Evolutionary conservation across 345 rosid genomes (phyloP).

Genomic region (Eucalyptus sp.): DNA sequence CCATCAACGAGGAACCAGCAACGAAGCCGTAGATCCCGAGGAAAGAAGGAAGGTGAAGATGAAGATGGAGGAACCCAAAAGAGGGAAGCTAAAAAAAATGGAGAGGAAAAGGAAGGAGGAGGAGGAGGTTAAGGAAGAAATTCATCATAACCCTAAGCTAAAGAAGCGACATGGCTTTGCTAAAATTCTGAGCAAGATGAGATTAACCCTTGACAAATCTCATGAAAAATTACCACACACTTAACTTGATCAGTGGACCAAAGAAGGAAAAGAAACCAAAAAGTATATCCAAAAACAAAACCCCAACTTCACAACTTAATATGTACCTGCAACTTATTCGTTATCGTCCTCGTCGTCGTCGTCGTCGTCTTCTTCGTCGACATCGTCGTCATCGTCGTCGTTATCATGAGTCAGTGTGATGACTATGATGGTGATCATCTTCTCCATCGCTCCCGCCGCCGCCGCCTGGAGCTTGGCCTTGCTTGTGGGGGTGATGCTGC

Average conservation of each 20-base stretch:
- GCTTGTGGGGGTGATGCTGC: slow-evolving; percentile 22
- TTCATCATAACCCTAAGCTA: neutral
- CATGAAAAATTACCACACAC: neutral
- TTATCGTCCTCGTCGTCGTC: neutral
- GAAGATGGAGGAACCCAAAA: neutral
- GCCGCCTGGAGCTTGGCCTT: slow-evolving; percentile 21
- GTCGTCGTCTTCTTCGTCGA: neutral
- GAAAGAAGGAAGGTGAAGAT: neutral
- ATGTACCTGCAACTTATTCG: neutral
- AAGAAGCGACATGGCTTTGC: neutral
- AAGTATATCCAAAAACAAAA: neutral
- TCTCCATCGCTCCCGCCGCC: slow-evolving; percentile 16
- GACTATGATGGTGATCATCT: slow-evolving; percentile 11
- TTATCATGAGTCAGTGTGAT: neutral
- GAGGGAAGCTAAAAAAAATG: neutral
- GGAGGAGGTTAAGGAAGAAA: no score
- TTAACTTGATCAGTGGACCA: neutral
- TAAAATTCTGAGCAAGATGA: neutral
- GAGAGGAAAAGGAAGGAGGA: neutral
- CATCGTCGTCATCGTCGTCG: neutral
- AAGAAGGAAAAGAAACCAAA: neutral
- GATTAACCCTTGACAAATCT: neutral
- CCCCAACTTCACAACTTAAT: neutral
- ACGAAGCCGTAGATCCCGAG: neutral
- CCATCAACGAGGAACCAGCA: neutral